Percentiles rank a stretch among this genome's conserved stretches.
phyloP scores from a whole-genome alignment of 148 eudicot genomes.

The Nyssa sinensis region DNA sequence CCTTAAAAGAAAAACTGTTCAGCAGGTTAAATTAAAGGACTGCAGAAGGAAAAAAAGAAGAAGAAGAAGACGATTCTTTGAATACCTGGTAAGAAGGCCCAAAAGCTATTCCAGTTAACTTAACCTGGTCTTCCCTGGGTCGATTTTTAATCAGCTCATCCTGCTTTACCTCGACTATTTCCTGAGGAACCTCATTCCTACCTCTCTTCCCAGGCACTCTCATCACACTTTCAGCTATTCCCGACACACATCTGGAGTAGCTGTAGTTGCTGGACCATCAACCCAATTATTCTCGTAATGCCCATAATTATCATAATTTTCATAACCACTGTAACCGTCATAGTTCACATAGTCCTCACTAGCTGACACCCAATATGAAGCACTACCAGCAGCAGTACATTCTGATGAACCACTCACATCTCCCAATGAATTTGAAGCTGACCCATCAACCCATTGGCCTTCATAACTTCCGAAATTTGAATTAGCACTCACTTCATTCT shows the following conservation, averaged over 20 bases:
- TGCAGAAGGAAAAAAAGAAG: too few relatives aligned
- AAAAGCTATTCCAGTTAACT: conserved; percentile 76
- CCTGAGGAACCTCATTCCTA: conserved; percentile 51
- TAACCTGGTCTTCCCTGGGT: conserved; percentile 73
- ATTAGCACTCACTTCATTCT: conserved; percentile 21
- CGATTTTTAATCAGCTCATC: conserved; percentile 92
- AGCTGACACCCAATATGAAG: conserved; percentile 27
- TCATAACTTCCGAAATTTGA: conserved; percentile 16
- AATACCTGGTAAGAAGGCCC: conserved; percentile 91
- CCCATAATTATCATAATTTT: conserved; percentile 24
- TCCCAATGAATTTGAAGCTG: conserved; percentile 13
- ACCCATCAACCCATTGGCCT: conserved; percentile 23
- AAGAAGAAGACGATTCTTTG: neutral
- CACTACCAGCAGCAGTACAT: conserved; percentile 16
- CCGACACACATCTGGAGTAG: conserved; percentile 23
- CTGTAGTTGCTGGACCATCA: conserved; percentile 23
- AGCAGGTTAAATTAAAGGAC: too few relatives aligned
- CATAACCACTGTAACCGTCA: conserved; percentile 31
- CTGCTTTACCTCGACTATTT: conserved; percentile 87
- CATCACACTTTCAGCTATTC: conserved; percentile 33
- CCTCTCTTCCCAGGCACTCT: conserved; percentile 68
- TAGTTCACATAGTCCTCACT: conserved; percentile 25
- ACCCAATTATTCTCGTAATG: conserved; percentile 38
- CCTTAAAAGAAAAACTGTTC: too few relatives aligned
- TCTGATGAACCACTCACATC: conserved; percentile 12